phyloP scores from a whole-genome alignment of 1,284 basidiomycete genomes.

The Apiotrichum sp. region DNA sequence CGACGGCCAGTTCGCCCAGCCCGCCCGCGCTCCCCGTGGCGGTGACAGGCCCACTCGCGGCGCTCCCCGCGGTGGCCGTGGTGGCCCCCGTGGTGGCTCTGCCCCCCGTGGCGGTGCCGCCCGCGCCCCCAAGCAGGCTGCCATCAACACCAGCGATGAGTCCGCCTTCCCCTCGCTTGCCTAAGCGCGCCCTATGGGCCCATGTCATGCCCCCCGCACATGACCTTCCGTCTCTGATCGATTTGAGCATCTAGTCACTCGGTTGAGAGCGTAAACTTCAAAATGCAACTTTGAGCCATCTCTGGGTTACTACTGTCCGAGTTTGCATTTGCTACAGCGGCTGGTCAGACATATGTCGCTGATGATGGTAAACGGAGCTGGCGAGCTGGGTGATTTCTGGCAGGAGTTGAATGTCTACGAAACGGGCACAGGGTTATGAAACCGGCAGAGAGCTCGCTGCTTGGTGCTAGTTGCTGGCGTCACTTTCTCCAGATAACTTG shows the following conservation, averaged over 20 bases:
- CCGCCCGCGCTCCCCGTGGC: constrained; percentile 29
- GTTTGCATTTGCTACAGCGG: too few species aligned
- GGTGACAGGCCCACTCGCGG: constrained; percentile 23
- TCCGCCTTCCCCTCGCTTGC: constrained; percentile 72
- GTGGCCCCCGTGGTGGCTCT: constrained; percentile 47
- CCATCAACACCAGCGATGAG: constrained; percentile 67
- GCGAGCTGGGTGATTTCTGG: too few species aligned
- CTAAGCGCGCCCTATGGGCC: not conserved
- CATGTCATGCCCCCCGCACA: not conserved
- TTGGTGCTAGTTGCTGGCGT: too few species aligned
- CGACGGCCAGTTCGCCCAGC: constrained; percentile 46
- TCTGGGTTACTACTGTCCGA: too few species aligned
- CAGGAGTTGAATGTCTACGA: not conserved
- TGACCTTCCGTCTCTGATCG: not conserved
- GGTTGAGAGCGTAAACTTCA: not conserved
- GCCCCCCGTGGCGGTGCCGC: constrained; percentile 20
- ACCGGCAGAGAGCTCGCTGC: too few species aligned
- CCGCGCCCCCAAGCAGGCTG: constrained; percentile 28
- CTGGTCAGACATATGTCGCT: too few species aligned
- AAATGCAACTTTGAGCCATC: too few species aligned
- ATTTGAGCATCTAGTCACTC: not conserved
- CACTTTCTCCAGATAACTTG: too few species aligned
- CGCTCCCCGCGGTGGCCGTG: constrained; percentile 28
- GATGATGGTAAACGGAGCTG: not conserved
- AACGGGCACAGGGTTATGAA: not conserved